A percentile compares a stretch with the other conserved stretches of the same genome.
These are phyloP conservation scores for Chenopodium suecicum DNA, from an alignment of 148 eudicot species.

Conservation along the genomic window DNA sequence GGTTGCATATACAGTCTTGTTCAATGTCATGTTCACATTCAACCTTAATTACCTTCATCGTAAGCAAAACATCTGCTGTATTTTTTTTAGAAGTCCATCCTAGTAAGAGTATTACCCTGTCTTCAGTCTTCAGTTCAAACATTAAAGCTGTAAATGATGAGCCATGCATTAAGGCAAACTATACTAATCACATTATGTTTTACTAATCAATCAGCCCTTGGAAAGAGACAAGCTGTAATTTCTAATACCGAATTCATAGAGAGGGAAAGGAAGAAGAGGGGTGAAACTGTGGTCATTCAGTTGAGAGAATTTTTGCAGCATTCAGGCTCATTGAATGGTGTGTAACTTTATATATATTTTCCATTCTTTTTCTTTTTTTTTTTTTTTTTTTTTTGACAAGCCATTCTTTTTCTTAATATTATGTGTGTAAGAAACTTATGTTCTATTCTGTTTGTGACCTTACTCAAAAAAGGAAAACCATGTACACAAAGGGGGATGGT, in stretches of 20 bases:
- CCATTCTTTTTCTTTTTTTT: background rate
- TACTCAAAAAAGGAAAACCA: conserved; percentile 49
- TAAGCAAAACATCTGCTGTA: conserved; percentile 39
- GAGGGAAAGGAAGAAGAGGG: conserved; percentile 55
- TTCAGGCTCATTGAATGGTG: conserved; percentile 77
- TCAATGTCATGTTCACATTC: conserved; percentile 80
- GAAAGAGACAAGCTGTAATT: conserved; percentile 86
- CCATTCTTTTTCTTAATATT: background rate
- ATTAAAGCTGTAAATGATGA: background rate
- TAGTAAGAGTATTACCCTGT: background rate
- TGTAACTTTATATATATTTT: conserved; percentile 18
- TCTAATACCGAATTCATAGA: conserved; percentile 70
- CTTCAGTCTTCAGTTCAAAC: background rate
- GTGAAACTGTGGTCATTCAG: conserved; percentile 60
- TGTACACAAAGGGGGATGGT: conserved; percentile 81
- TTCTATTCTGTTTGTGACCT: background rate
- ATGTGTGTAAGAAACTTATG: conserved; percentile 16
- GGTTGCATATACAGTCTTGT: conserved; percentile 72
- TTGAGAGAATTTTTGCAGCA: conserved; percentile 77
- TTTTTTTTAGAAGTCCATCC: background rate
- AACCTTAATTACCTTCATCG: conserved; percentile 78
- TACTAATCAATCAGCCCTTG: conserved; percentile 51
- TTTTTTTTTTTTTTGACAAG: no score
- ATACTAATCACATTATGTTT: conserved; percentile 10
- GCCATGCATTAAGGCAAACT: background rate